phyloP scores from a whole-genome alignment of 805 yeast genomes.

The Metschnikowia rubicola region DNA sequence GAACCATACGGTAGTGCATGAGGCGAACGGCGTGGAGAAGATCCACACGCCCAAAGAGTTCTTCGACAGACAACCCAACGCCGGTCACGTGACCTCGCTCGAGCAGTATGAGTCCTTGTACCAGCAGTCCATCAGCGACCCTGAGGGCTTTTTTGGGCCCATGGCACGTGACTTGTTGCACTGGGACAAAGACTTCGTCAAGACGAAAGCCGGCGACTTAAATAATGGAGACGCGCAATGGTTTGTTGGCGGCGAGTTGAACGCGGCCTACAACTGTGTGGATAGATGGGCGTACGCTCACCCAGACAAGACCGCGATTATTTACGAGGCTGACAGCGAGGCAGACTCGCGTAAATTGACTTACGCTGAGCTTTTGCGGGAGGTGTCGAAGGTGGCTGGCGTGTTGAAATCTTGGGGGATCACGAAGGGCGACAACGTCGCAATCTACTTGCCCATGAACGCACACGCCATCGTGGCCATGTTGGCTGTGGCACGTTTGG shows the following conservation, averaged over 20 bases:
- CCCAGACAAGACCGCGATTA: constrained; percentile 71
- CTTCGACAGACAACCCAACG: constrained; percentile 55
- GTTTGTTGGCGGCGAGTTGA: constrained; percentile 77
- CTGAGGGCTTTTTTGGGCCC: constrained; percentile 52
- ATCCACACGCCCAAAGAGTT: constrained; percentile 54
- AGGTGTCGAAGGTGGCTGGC: constrained; percentile 70
- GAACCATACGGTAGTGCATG: constrained; percentile 52
- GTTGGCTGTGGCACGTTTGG: constrained; percentile 75
- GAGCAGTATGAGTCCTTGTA: constrained; percentile 63
- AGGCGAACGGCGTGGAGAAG: constrained; percentile 50
- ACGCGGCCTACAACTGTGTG: constrained; percentile 77
- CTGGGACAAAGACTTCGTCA: constrained; percentile 53
- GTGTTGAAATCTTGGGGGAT: constrained; percentile 65
- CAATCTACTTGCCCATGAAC: constrained; percentile 83
- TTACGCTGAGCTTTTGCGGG: constrained; percentile 65
- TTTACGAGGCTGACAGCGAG: constrained; percentile 81
- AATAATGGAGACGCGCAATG: constrained; percentile 53
- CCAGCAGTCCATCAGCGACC: constrained; percentile 54
- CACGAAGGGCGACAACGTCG: constrained; percentile 79
- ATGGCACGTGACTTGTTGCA: constrained; percentile 47
- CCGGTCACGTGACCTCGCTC: constrained; percentile 56
- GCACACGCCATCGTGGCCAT: constrained; percentile 74
- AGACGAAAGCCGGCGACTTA: constrained; percentile 45
- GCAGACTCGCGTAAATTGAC: constrained; percentile 59
- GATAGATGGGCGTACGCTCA: constrained; percentile 73